Evolutionary conservation across 1,284 basidiomycete species (phyloP), one percentile per base, ranked within the genome.

Genomic region (Tilletiopsis washingtonensis): DNA sequence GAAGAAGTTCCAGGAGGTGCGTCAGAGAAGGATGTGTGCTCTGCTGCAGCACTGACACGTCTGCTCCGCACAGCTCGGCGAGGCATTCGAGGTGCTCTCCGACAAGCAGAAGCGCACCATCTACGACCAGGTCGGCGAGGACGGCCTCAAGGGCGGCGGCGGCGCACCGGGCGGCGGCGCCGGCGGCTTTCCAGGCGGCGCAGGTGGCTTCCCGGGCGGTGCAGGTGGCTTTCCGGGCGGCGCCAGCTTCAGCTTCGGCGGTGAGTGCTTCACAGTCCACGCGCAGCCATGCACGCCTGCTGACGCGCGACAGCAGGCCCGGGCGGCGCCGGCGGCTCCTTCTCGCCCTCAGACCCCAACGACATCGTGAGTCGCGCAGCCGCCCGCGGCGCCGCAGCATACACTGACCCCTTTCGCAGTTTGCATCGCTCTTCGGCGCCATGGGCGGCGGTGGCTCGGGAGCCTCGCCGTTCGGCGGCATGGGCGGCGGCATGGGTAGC

Each of bases 61-160:
- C n/a, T n/a, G n/a, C n/a, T n/a, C n/a, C n/a, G n/a, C n/a, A n/a
- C n/a, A n/a, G n/a, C 86, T 94, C 52, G 88, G 88, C 21, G 93
- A 98, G 78, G 93, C 93, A 0, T 97, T 93, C 68, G 93, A 98
- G 74, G 93, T 97, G 42, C 81, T 97, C 46, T 88, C 82, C 47
- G 91, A 97, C 76, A 84, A 85, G 76, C 81, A 97, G 74, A 98
- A 97, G 75, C 84, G 89, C 42, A 78, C 88, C 0, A 76, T 97
- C 24, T 98, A 94, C 64, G 93, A 98, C 74, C 89, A 93, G 62
- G 86, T 90, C 55, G 93, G 93, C 27, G 93, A 96, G 74, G 93
- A 97, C 60, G 93, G 93, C 2, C 79, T 97, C 59, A 96, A 97
- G 74, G 75, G 72, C 24, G n/a, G n/a, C n/a, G n/a, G n/a, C n/a